Conservation (phyloP, 169 alveolate genomes). For the Eimeria acervulina region DNA sequence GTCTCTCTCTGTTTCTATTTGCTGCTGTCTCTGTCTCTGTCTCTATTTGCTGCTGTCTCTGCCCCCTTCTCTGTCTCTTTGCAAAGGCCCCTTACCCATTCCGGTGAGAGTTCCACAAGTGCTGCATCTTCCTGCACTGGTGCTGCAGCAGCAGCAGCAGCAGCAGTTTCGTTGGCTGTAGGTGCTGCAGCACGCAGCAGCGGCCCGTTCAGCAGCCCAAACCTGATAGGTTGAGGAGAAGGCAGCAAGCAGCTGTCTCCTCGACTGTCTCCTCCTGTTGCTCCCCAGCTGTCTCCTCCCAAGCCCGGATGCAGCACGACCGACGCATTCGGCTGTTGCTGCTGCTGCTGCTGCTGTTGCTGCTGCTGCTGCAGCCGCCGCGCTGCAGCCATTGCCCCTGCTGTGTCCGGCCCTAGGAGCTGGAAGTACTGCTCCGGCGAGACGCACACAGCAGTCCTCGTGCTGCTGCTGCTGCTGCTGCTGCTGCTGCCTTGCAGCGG, state of each 20-base stretch:
- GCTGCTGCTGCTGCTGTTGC: conserved; percentile 65
- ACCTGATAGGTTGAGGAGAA: neutral
- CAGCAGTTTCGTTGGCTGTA: neutral
- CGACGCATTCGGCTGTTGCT: neutral
- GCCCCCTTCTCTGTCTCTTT: neutral
- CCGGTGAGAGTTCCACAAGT: conserved; percentile 4
- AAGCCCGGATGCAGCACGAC: neutral
- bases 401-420: conserved; percentile 26
- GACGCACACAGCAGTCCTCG: neutral
- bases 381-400: conserved; percentile 25
- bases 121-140: neutral
- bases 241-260: neutral
- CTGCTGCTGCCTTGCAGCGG: conserved; percentile 79
- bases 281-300: conserved; percentile 23
- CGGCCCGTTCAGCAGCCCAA: conserved; percentile 9
- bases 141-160: conserved; percentile 38
- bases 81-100: conserved; percentile 12
- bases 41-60: neutral
- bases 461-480: conserved; percentile 17
- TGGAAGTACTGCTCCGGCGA: conserved; percentile 56
- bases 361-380: conserved; percentile 61
- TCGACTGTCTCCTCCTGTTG: neutral
- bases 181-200: conserved; percentile 58
- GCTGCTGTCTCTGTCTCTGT: neutral
- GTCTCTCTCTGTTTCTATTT: conserved; percentile 9